phyloP scores from a whole-genome alignment of 1,284 basidiomycete species.

The Ustilago hordei region DNA sequence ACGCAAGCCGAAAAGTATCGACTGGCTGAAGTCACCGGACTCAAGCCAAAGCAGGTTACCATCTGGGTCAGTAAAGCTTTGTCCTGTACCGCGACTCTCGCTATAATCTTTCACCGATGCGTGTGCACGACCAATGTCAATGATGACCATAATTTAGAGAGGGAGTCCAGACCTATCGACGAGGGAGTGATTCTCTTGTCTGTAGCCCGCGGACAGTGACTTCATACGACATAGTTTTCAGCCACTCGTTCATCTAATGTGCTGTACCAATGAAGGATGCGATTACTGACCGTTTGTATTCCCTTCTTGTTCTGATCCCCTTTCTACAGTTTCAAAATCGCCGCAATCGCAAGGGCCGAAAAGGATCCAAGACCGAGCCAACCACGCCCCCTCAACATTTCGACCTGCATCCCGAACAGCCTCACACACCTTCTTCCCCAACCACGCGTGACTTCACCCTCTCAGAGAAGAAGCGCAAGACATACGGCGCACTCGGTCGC shows the following conservation, averaged over 20 bases:
- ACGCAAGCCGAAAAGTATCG: slow-evolving; percentile 65
- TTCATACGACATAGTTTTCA: too few relatives aligned
- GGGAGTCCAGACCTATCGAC: too few relatives aligned
- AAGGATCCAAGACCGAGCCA: neutral
- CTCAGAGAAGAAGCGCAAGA: slow-evolving; percentile 35
- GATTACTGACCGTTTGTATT: too few relatives aligned
- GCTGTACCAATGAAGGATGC: too few relatives aligned
- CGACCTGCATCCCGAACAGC: neutral
- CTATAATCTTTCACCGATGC: too few relatives aligned
- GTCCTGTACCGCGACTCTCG: too few relatives aligned
- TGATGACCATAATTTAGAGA: too few relatives aligned
- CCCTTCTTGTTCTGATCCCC: too few relatives aligned
- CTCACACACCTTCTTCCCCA: slow-evolving; percentile 5
- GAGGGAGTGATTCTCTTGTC: too few relatives aligned
- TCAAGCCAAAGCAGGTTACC: slow-evolving; percentile 65
- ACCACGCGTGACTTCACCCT: slow-evolving; percentile 12
- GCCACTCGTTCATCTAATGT: too few relatives aligned
- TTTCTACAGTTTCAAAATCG: slow-evolving; percentile 64
- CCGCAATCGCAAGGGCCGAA: slow-evolving; percentile 53
- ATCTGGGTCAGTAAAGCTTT: slow-evolving; percentile 69
- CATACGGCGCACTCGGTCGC: slow-evolving; percentile 27
- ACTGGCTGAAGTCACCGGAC: slow-evolving; percentile 61
- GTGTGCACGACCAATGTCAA: too few relatives aligned
- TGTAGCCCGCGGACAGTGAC: too few relatives aligned
- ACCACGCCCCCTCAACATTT: neutral